These are phyloP conservation scores for Pseudocercospora pini-densiflorae DNA, from an alignment of 2,329 filamentous ascomycete species.

Conservation along the genomic window DNA sequence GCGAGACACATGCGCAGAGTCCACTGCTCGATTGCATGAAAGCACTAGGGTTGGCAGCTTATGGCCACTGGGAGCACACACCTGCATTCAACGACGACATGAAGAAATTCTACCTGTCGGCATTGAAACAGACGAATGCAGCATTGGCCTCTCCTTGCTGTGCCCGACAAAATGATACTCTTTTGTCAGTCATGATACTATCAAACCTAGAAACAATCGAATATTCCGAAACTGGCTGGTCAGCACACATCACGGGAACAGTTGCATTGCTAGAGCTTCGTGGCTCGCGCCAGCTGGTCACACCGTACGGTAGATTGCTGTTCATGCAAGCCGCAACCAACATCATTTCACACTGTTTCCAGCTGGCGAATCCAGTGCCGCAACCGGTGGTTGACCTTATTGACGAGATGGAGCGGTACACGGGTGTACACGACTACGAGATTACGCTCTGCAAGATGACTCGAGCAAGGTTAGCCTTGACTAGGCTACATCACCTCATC, in stretches of 20 bases:
- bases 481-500: neutral
- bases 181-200: neutral
- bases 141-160: neutral
- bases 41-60: neutral
- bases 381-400: neutral
- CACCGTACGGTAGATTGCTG: neutral
- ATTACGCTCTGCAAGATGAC: neutral
- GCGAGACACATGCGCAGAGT: neutral
- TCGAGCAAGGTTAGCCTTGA: neutral
- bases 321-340: neutral
- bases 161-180: neutral
- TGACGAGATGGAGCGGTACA: neutral
- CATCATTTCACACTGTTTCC: neutral
- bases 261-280: neutral
- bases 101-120: neutral
- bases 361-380: neutral
- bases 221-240: neutral
- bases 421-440: neutral
- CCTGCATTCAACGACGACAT: neutral
- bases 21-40: slow-evolving; percentile 1
- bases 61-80: neutral
- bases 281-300: neutral
- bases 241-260: neutral
- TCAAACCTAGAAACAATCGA: neutral
- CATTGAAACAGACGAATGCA: neutral